phyloP scores from a whole-genome alignment of 2,329 filamentous ascomycete genomes.

The Trichophyton equinum region DNA sequence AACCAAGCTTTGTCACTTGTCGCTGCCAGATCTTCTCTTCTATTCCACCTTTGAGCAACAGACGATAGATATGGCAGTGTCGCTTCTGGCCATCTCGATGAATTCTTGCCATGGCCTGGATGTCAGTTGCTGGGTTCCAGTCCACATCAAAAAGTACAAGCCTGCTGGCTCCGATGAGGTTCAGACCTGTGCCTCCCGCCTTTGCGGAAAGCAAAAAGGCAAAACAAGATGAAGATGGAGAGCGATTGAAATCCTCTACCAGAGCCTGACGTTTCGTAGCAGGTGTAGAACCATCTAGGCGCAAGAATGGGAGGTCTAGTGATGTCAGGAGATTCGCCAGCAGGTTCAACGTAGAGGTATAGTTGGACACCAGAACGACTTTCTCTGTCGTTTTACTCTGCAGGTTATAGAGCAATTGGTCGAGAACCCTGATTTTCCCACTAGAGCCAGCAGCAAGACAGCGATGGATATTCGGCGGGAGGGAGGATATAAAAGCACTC shows the following conservation, averaged over 20 bases:
- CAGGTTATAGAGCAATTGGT: conserved; percentile 51
- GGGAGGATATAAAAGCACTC: conserved; percentile 37
- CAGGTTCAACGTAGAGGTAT: conserved; percentile 58
- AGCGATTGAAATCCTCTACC: conserved; percentile 58
- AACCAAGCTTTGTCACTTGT: conserved; percentile 56
- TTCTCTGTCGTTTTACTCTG: conserved; percentile 53
- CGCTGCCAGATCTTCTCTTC: conserved; percentile 67
- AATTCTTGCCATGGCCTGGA: conserved; percentile 63
- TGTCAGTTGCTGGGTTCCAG: conserved; percentile 63
- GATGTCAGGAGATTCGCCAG: conserved; percentile 49
- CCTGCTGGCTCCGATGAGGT: conserved; percentile 57
- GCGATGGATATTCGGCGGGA: conserved; percentile 44
- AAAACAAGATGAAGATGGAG: conserved; percentile 44
- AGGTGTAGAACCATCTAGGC: conserved; percentile 56
- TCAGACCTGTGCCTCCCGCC: conserved; percentile 56
- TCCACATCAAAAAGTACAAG: conserved; percentile 61
- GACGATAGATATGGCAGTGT: conserved; percentile 55
- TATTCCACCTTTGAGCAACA: conserved; percentile 54
- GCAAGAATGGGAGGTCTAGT: conserved; percentile 50
- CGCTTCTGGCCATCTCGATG: conserved; percentile 59
- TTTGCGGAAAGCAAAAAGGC: conserved; percentile 63
- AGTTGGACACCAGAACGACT: conserved; percentile 64
- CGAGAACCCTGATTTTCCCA: conserved; percentile 54
- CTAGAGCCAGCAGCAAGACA: conserved; percentile 46
- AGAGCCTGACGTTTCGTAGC: conserved; percentile 52